Conservation (phyloP, 805 yeast genomes). For the Brettanomyces anomalus region DNA sequence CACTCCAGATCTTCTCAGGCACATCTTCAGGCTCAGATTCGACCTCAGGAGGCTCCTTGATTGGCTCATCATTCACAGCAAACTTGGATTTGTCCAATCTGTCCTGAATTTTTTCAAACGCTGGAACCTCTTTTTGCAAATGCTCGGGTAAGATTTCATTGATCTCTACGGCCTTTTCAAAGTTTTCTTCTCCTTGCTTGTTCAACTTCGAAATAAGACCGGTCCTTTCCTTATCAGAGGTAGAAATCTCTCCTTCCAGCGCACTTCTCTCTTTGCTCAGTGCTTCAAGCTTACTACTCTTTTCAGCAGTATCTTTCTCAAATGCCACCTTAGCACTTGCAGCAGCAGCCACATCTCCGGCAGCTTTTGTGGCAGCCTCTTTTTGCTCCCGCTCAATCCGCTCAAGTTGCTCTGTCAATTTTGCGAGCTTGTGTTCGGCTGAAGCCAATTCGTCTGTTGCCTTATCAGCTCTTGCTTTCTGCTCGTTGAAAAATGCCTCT, state of each 20-base stretch:
- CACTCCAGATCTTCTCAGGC: conserved; percentile 14
- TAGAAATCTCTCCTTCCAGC: conserved; percentile 34
- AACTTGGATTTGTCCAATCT: conserved; percentile 21
- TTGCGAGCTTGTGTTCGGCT: conserved; percentile 34
- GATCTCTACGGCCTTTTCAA: conserved; percentile 36
- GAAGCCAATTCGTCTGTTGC: conserved; percentile 33
- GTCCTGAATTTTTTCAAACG: conserved; percentile 19
- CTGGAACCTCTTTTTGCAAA: conserved; percentile 29
- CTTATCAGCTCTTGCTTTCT: conserved; percentile 35
- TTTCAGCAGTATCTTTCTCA: conserved; percentile 4
- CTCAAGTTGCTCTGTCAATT: conserved; percentile 32
- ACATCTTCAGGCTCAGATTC: conserved; percentile 17
- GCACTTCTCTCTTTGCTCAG: conserved; percentile 21
- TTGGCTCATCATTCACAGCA: conserved; percentile 17
- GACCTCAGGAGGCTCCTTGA: conserved; percentile 21
- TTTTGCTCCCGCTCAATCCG: conserved; percentile 31
- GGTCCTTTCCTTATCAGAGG: conserved; percentile 32
- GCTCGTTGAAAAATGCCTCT: conserved; percentile 35
- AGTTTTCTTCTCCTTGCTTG: conserved; percentile 27
- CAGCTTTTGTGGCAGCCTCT: conserved; percentile 22
- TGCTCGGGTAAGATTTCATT: conserved; percentile 46
- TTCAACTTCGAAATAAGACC: conserved; percentile 28
- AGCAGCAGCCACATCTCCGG: conserved; percentile 19
- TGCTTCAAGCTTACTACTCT: conserved; percentile 20
- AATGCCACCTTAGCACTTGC: conserved; percentile 12